Percentiles rank a stretch among this genome's conserved stretches.
These are phyloP conservation scores for Trypanosoma boissoni DNA, from an alignment of 208 protist species.

Conservation along the genomic window DNA sequence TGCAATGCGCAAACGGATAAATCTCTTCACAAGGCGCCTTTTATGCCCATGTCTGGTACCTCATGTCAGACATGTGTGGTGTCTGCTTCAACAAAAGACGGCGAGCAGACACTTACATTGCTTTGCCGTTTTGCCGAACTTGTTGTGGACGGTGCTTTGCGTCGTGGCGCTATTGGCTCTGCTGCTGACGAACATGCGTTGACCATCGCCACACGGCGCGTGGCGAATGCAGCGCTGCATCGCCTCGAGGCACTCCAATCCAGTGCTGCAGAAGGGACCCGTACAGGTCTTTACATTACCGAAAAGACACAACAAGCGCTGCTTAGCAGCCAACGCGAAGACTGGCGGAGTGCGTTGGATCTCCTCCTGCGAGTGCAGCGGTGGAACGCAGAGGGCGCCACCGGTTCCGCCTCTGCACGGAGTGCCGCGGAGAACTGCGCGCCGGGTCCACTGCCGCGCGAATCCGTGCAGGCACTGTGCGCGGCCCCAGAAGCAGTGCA, in stretches of 20 bases:
- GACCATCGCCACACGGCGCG: conserved; percentile 16
- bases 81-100: background rate
- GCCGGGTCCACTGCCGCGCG: background rate
- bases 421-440: background rate
- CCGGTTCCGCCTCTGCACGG: background rate
- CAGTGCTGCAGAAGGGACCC: background rate
- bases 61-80: no score
- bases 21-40: background rate
- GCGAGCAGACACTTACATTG: background rate
- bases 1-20: background rate
- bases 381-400: conserved; percentile 13
- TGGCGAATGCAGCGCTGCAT: conserved; percentile 7
- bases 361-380: conserved; percentile 11
- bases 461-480: background rate
- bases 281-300: conserved; percentile 7
- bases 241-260: conserved; percentile 1
- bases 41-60: no score
- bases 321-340: conserved; percentile 34
- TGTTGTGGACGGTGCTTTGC: conserved; percentile 12
- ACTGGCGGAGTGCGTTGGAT: conserved; percentile 17
- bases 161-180: conserved; percentile 12
- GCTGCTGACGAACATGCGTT: conserved; percentile 14
- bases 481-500: conserved; percentile 1
- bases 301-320: conserved; percentile 19
- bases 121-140: conserved; percentile 8